Evolutionary conservation across 1,284 basidiomycete species (phyloP), one percentile per base, ranked within the genome.

Genomic region (Agroathelia rolfsii): DNA sequence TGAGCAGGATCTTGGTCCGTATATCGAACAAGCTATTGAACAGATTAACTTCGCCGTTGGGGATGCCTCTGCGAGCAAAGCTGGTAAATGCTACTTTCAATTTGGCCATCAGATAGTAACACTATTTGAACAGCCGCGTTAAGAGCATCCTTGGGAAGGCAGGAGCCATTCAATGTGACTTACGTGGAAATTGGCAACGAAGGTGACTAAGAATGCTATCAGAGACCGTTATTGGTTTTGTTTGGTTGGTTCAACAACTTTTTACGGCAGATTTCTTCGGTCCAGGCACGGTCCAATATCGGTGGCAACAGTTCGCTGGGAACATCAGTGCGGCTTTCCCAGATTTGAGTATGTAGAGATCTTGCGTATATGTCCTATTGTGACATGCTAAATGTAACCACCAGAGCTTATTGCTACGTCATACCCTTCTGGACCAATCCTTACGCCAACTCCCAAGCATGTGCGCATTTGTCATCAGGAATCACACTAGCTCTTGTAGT

Each of bases 151-250:
- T 56, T 82, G 5, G 80, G 79, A 2, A 75, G 72, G 32, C 62
- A 69, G 1, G 58, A 63, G 15, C 77, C 80, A 0, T 84, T 76
- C 50, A 50, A 52, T 4, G 52, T 83, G 22, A 61, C 51, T 8
- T 76, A 66, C 39, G 64, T 83, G 10, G 79, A 83, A 52, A 62
- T 83, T 14, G 74, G 76, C 19, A 79, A 77, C 41, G 73, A 79
- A 55, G 67, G n/a, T n/a, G n/a, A n/a, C n/a, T n/a, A n/a, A n/a
- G n/a, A n/a, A n/a, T n/a, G n/a, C n/a, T n/a, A n/a, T n/a, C n/a
- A n/a, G n/a, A n/a, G n/a, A n/a, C n/a, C n/a, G n/a, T n/a, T n/a
- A n/a, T n/a, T n/a, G n/a, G n/a, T n/a, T n/a, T n/a, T n/a, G n/a
- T n/a, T n/a, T n/a, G n/a, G n/a, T n/a, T n/a, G n/a, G n/a, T n/a